Evolutionary conservation across 306 rosid genomes (phyloP).

Genomic region (Benincasa hispida): DNA sequence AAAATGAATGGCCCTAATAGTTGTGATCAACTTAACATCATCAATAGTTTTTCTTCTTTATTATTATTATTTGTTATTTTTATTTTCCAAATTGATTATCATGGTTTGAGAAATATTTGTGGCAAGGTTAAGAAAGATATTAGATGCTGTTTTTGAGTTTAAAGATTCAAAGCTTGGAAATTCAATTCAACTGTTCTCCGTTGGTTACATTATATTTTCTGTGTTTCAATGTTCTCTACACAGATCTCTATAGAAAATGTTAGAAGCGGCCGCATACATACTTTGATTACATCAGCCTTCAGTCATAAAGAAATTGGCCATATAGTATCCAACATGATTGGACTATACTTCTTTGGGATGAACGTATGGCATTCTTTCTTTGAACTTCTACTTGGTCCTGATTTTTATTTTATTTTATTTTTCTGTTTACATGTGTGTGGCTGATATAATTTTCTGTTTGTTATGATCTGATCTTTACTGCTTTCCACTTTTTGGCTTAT

Average conservation of each 20-base stretch:
- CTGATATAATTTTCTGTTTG: not conserved
- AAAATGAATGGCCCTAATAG: not conserved
- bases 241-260: slow-evolving; percentile 69
- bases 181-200: not conserved
- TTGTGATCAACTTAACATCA: not conserved
- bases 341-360: slow-evolving; percentile 76
- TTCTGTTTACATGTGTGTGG: not conserved
- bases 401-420: not conserved
- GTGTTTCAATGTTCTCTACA: slow-evolving; percentile 20
- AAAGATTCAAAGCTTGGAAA: not conserved
- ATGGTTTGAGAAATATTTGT: not conserved
- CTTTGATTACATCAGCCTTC: slow-evolving; percentile 79
- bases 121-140: not conserved
- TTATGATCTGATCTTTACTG: not conserved
- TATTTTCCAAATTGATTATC: not conserved
- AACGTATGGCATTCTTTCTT: slow-evolving; percentile 38
- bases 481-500: not conserved
- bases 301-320: slow-evolving; percentile 58
- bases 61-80: not conserved
- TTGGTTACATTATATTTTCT: slow-evolving; percentile 1
- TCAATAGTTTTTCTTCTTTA: not conserved
- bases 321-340: slow-evolving; percentile 64
- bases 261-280: slow-evolving; percentile 64
- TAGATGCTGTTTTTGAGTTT: not conserved
- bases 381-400: slow-evolving; percentile 1